A percentile compares a stretch with the other conserved stretches of the same genome.
phyloP scores from a whole-genome alignment of 2,329 filamentous ascomycete genomes.

The Coniella vitis region DNA sequence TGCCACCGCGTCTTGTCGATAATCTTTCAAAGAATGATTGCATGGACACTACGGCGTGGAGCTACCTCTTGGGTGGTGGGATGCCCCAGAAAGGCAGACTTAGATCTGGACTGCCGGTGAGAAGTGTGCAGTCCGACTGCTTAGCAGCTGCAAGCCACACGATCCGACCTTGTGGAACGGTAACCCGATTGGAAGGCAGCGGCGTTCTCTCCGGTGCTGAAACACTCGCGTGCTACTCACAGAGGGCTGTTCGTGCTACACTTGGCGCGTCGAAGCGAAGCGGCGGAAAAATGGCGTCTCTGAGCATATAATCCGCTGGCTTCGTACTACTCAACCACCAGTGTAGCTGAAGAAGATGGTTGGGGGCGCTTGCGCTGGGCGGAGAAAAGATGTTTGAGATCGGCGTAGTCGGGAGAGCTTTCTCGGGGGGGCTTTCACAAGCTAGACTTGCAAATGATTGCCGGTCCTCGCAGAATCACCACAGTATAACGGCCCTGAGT shows the following conservation, averaged over 20 bases:
- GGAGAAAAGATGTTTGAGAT: neutral
- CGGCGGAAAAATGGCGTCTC: neutral
- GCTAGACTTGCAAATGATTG: constrained; percentile 4
- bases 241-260: neutral
- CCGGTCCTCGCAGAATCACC: neutral
- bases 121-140: neutral
- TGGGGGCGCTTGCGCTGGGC: neutral
- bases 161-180: neutral
- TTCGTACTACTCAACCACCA: neutral
- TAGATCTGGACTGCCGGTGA: neutral
- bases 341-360: neutral
- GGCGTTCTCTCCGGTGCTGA: no score
- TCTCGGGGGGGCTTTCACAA: no score
- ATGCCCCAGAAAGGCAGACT: neutral
- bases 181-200: no score
- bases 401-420: neutral
- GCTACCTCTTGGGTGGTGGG: neutral
- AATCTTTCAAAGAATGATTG: constrained; percentile 14
- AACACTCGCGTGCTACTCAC: no score
- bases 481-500: constrained; percentile 11
- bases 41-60: constrained; percentile 8
- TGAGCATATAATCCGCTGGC: neutral
- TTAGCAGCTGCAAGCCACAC: neutral
- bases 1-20: constrained; percentile 12
- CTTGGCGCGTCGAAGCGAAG: neutral